phyloP scores from a whole-genome alignment of 176 grass and related monocot species.

The Carex parvula region DNA sequence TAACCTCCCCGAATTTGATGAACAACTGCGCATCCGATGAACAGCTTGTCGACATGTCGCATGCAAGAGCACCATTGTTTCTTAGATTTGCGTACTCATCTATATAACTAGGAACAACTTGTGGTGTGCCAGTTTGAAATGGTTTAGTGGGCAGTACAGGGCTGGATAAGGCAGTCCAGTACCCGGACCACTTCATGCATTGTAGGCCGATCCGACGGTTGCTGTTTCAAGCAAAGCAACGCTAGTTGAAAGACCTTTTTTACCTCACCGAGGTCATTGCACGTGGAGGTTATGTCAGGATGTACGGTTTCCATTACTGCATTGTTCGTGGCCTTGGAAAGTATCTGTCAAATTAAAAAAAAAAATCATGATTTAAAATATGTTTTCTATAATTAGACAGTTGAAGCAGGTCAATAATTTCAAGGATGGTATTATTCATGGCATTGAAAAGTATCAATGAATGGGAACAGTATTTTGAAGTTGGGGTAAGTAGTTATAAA shows the following conservation, averaged over 20 bases:
- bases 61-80: conserved; percentile 31
- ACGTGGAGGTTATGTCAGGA: conserved; percentile 53
- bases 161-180: conserved; percentile 51
- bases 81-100: conserved; percentile 64
- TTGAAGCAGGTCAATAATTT: background rate
- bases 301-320: conserved; percentile 88
- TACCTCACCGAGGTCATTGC: conserved; percentile 68
- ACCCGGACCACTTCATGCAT: conserved; percentile 87
- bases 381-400: background rate
- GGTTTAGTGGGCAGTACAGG: conserved; percentile 32
- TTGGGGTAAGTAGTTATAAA: background rate
- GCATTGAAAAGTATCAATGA: conserved; percentile 12
- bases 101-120: conserved; percentile 43
- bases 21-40: conserved; percentile 78
- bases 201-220: conserved; percentile 68
- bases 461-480: conserved; percentile 9
- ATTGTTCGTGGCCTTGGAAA: conserved; percentile 63
- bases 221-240: conserved; percentile 78
- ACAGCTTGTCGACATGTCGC: conserved; percentile 44
- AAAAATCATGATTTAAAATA: background rate
- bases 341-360: conserved; percentile 38
- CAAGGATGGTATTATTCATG: background rate
- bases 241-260: conserved; percentile 87
- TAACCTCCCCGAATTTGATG: conserved; percentile 89
- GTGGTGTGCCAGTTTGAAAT: conserved; percentile 6